A percentile compares a stretch with the other conserved stretches of the same genome.
Evolutionary conservation across 768 basidiomycete genomes (phyloP).

Genomic region (Leccinum rimulosum): DNA sequence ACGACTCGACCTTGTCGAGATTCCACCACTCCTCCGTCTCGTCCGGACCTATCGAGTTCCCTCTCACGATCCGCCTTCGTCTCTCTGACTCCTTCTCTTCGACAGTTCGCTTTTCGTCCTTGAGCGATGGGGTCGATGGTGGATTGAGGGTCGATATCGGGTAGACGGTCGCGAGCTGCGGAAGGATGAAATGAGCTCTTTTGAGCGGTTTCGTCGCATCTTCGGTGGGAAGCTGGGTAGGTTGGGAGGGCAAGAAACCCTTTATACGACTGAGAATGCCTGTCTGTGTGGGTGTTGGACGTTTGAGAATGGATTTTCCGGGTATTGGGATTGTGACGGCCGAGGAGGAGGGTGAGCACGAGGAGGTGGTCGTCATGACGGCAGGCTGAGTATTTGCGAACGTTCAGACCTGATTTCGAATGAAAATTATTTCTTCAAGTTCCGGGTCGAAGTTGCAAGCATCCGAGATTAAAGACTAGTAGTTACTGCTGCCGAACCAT

Average conservation of each 20-base stretch:
- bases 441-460: too few species aligned
- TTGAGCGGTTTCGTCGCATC: constrained; percentile 67
- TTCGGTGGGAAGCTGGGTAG: constrained; percentile 24
- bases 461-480: too few species aligned
- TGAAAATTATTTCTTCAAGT: neutral
- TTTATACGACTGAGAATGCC: constrained; percentile 71
- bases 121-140: constrained; percentile 73
- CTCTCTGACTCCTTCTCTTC: constrained; percentile 74
- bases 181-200: constrained; percentile 88
- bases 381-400: neutral
- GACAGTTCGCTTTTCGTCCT: constrained; percentile 79
- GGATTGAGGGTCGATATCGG: constrained; percentile 85
- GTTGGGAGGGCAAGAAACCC: constrained; percentile 66
- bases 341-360: constrained; percentile 72
- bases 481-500: too few species aligned
- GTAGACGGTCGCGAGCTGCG: constrained; percentile 82
- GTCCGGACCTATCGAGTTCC: constrained; percentile 38
- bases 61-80: constrained; percentile 62
- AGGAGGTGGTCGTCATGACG: constrained; percentile 29
- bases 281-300: constrained; percentile 63
- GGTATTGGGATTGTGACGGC: constrained; percentile 78
- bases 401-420: neutral
- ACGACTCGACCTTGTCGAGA: constrained; percentile 35
- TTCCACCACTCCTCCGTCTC: constrained; percentile 74
- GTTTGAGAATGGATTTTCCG: constrained; percentile 80